Conservation (phyloP, 2,329 filamentous ascomycete species). For the Claviceps sp. region DNA sequence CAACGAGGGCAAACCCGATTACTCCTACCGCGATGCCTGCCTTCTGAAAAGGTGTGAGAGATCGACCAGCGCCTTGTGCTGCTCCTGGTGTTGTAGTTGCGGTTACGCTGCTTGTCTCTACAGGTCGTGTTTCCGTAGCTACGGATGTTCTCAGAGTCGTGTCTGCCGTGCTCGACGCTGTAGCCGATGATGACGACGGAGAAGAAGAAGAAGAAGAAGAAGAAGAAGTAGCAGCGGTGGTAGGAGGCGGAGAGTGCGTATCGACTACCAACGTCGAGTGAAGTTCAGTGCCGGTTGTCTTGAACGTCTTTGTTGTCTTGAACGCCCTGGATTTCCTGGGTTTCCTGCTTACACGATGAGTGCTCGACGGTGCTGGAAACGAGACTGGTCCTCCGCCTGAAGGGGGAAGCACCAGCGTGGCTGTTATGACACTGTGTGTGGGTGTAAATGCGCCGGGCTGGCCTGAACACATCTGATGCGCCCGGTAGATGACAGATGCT, state of each 20-base stretch:
- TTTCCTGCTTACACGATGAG: background rate
- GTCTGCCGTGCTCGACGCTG: background rate
- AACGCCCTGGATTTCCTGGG: background rate
- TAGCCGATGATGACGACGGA: background rate
- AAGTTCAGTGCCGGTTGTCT: background rate
- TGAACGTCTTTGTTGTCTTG: background rate
- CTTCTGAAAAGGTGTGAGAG: conserved; percentile 31
- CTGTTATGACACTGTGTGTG: conserved; percentile 45
- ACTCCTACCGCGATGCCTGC: conserved; percentile 45
- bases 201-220: background rate
- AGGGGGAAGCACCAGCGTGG: conserved; percentile 33
- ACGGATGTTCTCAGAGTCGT: conserved; percentile 1
- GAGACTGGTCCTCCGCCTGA: conserved; percentile 13
- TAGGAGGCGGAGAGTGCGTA: background rate
- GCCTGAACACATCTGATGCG: conserved; percentile 45
- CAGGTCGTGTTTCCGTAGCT: conserved; percentile 3
- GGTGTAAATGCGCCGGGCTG: conserved; percentile 36
- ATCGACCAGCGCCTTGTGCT: conserved; percentile 4
- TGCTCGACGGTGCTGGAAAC: conserved; percentile 14
- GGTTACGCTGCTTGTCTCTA: conserved; percentile 1
- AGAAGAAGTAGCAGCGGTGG: background rate
- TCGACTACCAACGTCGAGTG: conserved; percentile 4
- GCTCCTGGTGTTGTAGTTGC: conserved; percentile 5
- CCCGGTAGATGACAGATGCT: conserved; percentile 31
- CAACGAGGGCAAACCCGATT: conserved; percentile 34